Conservation (phyloP, 306 rosid species). For the Alnus rubra region DNA sequence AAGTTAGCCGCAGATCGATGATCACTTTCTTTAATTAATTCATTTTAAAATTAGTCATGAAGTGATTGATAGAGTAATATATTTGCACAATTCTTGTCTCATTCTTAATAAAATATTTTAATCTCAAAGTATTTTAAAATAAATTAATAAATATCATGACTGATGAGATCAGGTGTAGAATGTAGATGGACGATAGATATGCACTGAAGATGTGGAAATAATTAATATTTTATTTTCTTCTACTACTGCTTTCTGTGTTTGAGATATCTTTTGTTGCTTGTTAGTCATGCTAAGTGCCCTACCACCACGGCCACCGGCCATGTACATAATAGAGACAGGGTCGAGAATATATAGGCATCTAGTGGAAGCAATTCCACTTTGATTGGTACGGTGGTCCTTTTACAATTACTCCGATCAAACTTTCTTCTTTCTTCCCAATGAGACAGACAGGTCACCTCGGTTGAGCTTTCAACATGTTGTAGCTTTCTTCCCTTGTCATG, state of each 20-base stretch:
- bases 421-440: neutral
- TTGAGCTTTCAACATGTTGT: neutral
- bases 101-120: too few relatives aligned
- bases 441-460: neutral
- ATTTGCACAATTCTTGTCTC: too few relatives aligned
- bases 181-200: too few relatives aligned
- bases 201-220: neutral
- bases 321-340: neutral
- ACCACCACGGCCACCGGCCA: neutral
- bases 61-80: too few relatives aligned
- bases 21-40: neutral
- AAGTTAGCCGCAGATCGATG: neutral
- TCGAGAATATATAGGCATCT: neutral
- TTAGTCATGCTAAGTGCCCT: neutral
- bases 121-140: too few relatives aligned
- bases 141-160: too few relatives aligned
- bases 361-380: neutral
- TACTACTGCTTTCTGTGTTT: neutral
- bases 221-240: neutral
- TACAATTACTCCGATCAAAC: too few relatives aligned
- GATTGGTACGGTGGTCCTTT: neutral
- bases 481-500: conserved; percentile 7
- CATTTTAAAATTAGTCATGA: neutral
- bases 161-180: too few relatives aligned
- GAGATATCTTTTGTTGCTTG: neutral